Evolutionary conservation across 2,329 filamentous ascomycete genomes (phyloP), one percentile per base, ranked within the genome.

Genomic region (Diaporthe sp.): DNA sequence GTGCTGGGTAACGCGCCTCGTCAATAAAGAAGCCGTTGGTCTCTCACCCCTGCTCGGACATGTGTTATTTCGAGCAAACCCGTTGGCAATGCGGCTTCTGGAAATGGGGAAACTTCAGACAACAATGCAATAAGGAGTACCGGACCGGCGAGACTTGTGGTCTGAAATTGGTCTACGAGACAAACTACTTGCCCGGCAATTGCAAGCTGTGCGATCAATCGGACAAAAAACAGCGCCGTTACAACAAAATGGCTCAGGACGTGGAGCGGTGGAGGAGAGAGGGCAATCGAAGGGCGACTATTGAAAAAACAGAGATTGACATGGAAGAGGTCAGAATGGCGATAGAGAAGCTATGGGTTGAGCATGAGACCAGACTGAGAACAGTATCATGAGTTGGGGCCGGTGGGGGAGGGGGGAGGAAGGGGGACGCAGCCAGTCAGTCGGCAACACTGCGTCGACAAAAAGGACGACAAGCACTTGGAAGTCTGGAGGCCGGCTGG

Each of bases 31-130:
- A 53, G 12, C 63, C 51, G 25, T 39, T 25, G n/a, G 28, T 25
- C 47, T 55, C 37, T 28, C 58, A 44, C 13, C 58, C 44, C n/a
- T 53, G 49, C 31, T 15, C 49, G 20, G 34, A 31, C 60, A 98
- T 98, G 96, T 98, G 96, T 88, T 98, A 97, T 89, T 98, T 96
- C 88, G 95, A 98, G 82, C 94, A 96, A 86, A 95, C 93, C 84
- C 90, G 92, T 80, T 98, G 94, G 90, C 85, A 85, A 75, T 98
- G 96, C 87, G 94, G 94, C 82, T 96, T 95, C 89, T 98, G 94
- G 93, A 95, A 95, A 85, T 98, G 96, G 96, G 94, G 95, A 79
- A 94, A 93, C 86, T 98, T 98, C 88, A 92, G 94, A 79, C 91
- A 96, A 85, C 96, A 98, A 84, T 98, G 96, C 90, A 93, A 94